phyloP scores from a whole-genome alignment of 768 basidiomycete species.

The Lepiota subincarnata region DNA sequence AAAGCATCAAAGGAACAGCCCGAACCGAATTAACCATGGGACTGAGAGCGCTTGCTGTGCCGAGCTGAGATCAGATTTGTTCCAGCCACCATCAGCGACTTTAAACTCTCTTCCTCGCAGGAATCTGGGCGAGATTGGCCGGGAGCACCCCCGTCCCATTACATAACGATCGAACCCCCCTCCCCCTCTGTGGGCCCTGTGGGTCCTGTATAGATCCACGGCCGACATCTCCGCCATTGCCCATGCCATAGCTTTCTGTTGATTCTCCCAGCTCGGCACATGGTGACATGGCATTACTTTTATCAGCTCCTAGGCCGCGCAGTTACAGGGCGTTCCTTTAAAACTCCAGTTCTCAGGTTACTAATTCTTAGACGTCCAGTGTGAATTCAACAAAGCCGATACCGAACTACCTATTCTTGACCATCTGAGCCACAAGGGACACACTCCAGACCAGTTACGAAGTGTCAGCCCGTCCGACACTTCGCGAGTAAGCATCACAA shows the following conservation, averaged over 20 bases:
- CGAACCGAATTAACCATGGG: slow-evolving; percentile 1
- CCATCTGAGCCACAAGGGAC: slow-evolving; percentile 2
- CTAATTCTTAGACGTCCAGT: too few relatives aligned
- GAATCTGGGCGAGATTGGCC: slow-evolving; percentile 4
- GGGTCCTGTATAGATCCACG: not conserved
- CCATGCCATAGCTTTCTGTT: not conserved
- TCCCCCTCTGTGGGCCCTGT: not conserved
- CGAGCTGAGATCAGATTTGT: slow-evolving; percentile 10
- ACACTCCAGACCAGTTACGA: not conserved
- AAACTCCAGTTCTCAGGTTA: too few relatives aligned
- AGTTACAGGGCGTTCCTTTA: not conserved
- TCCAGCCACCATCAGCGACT: slow-evolving; percentile 6
- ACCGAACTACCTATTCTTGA: too few relatives aligned
- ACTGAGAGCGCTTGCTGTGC: not conserved
- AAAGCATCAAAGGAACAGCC: not conserved
- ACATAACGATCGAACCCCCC: not conserved
- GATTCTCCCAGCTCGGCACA: not conserved
- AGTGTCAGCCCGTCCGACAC: too few relatives aligned
- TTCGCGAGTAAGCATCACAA: not conserved
- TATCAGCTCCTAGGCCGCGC: not conserved
- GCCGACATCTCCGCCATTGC: not conserved
- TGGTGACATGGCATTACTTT: slow-evolving; percentile 2
- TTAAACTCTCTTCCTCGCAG: slow-evolving; percentile 5
- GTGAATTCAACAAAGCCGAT: too few relatives aligned
- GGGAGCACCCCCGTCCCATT: not conserved